Base-by-base conservation (phyloP, 2,329 filamentous ascomycete species). In the Aschersonia sp. region DNA sequence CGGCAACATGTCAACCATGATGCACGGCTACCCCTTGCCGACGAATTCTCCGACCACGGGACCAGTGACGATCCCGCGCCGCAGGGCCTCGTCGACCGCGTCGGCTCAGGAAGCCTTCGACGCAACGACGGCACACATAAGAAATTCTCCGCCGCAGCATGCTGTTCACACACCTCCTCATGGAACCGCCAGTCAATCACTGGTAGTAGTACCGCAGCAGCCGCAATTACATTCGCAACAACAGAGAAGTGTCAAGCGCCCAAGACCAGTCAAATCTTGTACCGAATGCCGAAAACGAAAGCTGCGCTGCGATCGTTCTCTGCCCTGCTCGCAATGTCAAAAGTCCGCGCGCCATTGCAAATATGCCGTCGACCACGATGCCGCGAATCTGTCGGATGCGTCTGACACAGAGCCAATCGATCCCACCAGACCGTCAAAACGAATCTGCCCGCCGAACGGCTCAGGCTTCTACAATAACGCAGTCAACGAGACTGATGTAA, bases 211-310 rank as follows among this genome's bases (percentile, higher is more conserved):
- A 20, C 40, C 56, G 20, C 48, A 45, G 7, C 54, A 51, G 35
- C 51, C 51, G 40, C 58, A 58, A 28, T 45, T 46, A 40, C 57
- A 54, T 6, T 55, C 58, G 32, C 61, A 58, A n/a, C 64, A 61
- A n/a, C 58, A 64, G 45, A 65, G 69, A 45, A 73, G 70, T 52
- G 72, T 76, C 46, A 76, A 76, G 56, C 65, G 74, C 32, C 72
- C 73, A 2, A 62, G 74, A 5, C 74, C 74, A 3, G 74, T 76
- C 51, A 77, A 77, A 56, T 75, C 72, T 3, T 77, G 74, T 56
- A 71, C 71, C 49, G 72, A 75, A 54, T 77, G 76, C 54, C 68
- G 76, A 48, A 77, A 77, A 57, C 68, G 76, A 54, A 79, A 77
- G 58, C 61, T 77, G 4, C 67, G 69, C 50, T 80, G 76, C 59